phyloP scores from a whole-genome alignment of 2,329 filamentous ascomycete species.

The Hymenoscyphus repandus region DNA sequence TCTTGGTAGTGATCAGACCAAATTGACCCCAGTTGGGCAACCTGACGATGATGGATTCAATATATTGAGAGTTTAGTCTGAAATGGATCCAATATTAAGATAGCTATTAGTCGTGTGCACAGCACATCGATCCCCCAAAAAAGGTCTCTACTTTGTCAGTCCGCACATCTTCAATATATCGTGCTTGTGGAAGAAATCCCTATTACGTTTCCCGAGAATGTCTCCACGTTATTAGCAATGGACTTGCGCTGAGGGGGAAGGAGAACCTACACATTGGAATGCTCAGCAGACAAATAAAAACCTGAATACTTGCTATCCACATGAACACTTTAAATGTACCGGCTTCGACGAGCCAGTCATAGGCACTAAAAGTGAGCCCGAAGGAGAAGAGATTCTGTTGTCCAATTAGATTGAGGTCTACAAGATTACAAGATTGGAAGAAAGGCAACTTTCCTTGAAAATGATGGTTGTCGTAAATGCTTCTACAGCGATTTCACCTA shows the following conservation, averaged over 20 bases:
- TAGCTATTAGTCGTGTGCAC: too few relatives aligned
- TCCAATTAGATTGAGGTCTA: conserved; percentile 1
- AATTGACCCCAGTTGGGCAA: too few relatives aligned
- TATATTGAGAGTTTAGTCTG: too few relatives aligned
- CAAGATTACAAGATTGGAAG: too few relatives aligned
- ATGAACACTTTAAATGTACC: conserved; percentile 62
- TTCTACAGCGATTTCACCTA: conserved; percentile 76
- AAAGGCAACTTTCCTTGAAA: conserved; percentile 55
- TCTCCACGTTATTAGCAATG: conserved; percentile 42
- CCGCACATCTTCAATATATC: conserved; percentile 50
- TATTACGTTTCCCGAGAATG: conserved; percentile 71
- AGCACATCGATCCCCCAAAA: too few relatives aligned
- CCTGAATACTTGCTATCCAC: conserved; percentile 68
- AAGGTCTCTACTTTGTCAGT: not conserved
- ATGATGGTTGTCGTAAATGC: conserved; percentile 85
- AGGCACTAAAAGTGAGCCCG: conserved; percentile 75
- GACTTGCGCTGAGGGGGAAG: not conserved
- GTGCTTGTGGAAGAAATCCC: conserved; percentile 70
- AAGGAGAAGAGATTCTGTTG: conserved; percentile 77
- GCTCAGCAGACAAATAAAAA: conserved; percentile 68
- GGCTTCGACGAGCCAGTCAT: conserved; percentile 69
- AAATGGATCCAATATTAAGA: too few relatives aligned
- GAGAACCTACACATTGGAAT: conserved; percentile 70
- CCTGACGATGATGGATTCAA: too few relatives aligned
- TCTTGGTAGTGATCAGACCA: too few relatives aligned